Evolutionary conservation across 768 basidiomycete species (phyloP).

Genomic region (Suillus subaureus): DNA sequence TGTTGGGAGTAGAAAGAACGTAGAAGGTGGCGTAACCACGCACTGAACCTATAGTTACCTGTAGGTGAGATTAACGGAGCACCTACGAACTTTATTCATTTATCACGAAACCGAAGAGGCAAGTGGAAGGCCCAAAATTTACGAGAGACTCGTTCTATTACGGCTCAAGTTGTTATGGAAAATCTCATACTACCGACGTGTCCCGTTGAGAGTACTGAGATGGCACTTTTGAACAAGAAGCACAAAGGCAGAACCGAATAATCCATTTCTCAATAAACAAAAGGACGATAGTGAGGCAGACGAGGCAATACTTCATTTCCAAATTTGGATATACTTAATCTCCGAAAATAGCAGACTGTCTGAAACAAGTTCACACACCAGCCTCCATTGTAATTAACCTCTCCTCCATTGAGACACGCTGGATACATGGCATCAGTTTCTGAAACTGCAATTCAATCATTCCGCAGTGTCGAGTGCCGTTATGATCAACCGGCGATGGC

Average conservation of each 20-base stretch:
- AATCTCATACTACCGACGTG: background rate
- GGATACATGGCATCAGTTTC: too few relatives aligned
- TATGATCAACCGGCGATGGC: too few relatives aligned
- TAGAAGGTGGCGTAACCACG: constrained; percentile 1
- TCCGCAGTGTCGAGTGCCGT: too few relatives aligned
- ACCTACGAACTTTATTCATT: constrained; percentile 1
- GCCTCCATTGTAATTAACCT: too few relatives aligned
- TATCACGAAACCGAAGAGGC: background rate
- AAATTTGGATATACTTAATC: background rate
- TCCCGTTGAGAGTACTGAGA: background rate
- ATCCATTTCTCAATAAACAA: background rate
- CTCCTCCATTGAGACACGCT: too few relatives aligned
- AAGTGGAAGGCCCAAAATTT: background rate
- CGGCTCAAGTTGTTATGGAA: background rate
- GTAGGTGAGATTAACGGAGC: background rate
- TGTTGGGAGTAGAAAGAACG: constrained; percentile 1
- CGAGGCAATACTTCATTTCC: background rate
- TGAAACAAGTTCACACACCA: background rate
- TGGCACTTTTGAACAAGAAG: background rate
- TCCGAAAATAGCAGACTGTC: background rate
- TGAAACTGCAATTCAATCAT: too few relatives aligned
- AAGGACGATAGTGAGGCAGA: background rate
- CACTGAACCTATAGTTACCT: background rate
- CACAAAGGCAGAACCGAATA: background rate
- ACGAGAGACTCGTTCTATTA: background rate